Percentiles rank a stretch among this genome's conserved stretches.
phyloP scores from a whole-genome alignment of 768 basidiomycete species.

The Gloeophyllum trabeum region DNA sequence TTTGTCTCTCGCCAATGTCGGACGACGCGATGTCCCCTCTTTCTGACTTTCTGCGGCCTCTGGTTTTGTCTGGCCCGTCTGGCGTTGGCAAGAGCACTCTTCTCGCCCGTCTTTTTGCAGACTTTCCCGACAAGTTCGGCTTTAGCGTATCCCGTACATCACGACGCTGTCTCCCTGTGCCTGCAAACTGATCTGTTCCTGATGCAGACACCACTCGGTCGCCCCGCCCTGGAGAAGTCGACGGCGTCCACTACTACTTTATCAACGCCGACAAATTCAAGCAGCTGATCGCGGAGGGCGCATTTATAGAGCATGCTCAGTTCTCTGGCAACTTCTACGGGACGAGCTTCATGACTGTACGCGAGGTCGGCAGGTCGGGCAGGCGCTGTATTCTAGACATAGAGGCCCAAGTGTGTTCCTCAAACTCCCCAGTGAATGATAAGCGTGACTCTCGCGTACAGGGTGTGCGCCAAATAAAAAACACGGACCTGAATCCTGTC shows the following conservation, averaged over 20 bases:
- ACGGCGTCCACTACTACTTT: constrained; percentile 86
- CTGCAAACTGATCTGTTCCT: background rate
- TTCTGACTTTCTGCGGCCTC: constrained; percentile 51
- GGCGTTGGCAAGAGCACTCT: constrained; percentile 94
- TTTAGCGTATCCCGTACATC: constrained; percentile 84
- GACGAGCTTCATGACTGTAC: constrained; percentile 75
- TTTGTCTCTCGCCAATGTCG: constrained; percentile 1
- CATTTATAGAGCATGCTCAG: constrained; percentile 91
- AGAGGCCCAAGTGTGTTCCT: constrained; percentile 71
- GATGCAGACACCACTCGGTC: constrained; percentile 76
- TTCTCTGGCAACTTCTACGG: constrained; percentile 92
- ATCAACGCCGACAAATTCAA: constrained; percentile 62
- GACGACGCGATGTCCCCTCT: constrained; percentile 14
- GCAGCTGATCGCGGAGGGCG: constrained; percentile 51
- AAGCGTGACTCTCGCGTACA: constrained; percentile 19
- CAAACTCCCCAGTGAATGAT: constrained; percentile 10
- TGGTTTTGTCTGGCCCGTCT: constrained; percentile 85
- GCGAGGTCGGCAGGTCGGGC: constrained; percentile 52
- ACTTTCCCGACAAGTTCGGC: constrained; percentile 77
- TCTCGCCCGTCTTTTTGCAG: constrained; percentile 66
- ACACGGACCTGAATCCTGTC: constrained; percentile 70
- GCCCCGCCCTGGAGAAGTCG: constrained; percentile 70
- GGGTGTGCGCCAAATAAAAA: constrained; percentile 90
- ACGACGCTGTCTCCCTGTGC: background rate
- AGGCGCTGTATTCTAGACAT: constrained; percentile 91